phyloP scores from a whole-genome alignment of 768 basidiomycete species.

The Tulasnella sp. region DNA sequence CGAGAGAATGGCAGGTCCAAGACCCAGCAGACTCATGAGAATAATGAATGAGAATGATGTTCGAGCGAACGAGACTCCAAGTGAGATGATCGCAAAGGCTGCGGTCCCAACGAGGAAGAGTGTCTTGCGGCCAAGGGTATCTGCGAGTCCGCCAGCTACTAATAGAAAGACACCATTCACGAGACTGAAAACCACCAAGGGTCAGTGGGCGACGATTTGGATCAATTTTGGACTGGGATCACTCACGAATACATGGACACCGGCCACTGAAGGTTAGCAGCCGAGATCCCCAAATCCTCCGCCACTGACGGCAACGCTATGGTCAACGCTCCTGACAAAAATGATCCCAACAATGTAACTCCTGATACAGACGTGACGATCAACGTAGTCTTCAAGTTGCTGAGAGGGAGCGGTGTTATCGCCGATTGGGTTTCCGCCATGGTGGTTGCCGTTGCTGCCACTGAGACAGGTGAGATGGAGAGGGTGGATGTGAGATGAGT shows the following conservation, averaged over 20 bases:
- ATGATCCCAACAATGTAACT: slow-evolving; percentile 6
- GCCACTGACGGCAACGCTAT: slow-evolving; percentile 16
- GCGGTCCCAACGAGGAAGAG: slow-evolving; percentile 17
- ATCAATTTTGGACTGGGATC: not conserved
- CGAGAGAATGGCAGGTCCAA: slow-evolving; percentile 12
- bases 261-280: slow-evolving; percentile 11
- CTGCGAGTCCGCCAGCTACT: slow-evolving; percentile 14
- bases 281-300: not conserved
- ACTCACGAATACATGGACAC: slow-evolving; percentile 20
- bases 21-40: slow-evolving; percentile 12
- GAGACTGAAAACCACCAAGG: not conserved
- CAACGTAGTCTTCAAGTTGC: slow-evolving; percentile 6
- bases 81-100: not conserved
- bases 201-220: not conserved
- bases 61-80: slow-evolving; percentile 13
- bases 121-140: slow-evolving; percentile 15
- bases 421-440: not conserved
- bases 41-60: slow-evolving; percentile 13
- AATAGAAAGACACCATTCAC: slow-evolving; percentile 18
- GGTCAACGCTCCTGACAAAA: slow-evolving; percentile 13
- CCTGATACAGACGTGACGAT: slow-evolving; percentile 10
- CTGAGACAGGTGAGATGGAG: not conserved
- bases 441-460: not conserved
- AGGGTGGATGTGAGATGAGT: not conserved
- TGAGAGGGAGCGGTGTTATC: not conserved